Conservation (phyloP, 2,329 filamentous ascomycete genomes). For the Exophiala viscosa region DNA sequence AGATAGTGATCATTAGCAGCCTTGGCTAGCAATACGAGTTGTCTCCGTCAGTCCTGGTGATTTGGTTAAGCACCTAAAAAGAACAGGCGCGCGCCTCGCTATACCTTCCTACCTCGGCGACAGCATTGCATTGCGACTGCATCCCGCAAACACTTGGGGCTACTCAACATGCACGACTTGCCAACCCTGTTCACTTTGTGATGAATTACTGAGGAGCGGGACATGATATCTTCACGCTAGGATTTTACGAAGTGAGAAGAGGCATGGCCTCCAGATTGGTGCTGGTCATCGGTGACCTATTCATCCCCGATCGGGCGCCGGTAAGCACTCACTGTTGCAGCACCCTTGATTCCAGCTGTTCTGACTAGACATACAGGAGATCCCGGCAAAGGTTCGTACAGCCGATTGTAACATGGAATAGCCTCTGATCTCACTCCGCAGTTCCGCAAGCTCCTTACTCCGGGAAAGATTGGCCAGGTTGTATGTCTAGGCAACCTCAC, state of each 20-base stretch:
- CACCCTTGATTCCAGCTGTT: background rate
- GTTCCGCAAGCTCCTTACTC: conserved; percentile 82
- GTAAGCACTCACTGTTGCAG: conserved; percentile 43
- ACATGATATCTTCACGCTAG: conserved; percentile 14
- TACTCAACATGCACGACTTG: background rate
- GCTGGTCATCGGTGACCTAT: conserved; percentile 86
- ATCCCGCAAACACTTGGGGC: background rate
- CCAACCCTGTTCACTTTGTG: background rate
- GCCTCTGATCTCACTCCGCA: conserved; percentile 35
- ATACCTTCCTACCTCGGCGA: background rate
- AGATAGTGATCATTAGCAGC: too few species aligned
- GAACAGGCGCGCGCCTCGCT: background rate
- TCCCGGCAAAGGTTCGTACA: conserved; percentile 72
- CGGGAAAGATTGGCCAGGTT: conserved; percentile 78
- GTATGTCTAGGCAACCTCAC: conserved; percentile 77
- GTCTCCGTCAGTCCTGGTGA: too few species aligned
- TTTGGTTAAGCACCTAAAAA: too few species aligned
- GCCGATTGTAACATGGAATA: conserved; percentile 2
- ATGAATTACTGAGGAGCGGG: conserved; percentile 2
- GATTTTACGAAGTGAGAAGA: conserved; percentile 9
- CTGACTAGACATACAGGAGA: conserved; percentile 52
- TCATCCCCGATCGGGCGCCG: conserved; percentile 87
- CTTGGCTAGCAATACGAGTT: too few species aligned
- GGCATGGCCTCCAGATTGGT: conserved; percentile 79
- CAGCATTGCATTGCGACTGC: too few species aligned